Conservation (phyloP, 768 basidiomycete genomes). For the Amanita polypyramis region DNA sequence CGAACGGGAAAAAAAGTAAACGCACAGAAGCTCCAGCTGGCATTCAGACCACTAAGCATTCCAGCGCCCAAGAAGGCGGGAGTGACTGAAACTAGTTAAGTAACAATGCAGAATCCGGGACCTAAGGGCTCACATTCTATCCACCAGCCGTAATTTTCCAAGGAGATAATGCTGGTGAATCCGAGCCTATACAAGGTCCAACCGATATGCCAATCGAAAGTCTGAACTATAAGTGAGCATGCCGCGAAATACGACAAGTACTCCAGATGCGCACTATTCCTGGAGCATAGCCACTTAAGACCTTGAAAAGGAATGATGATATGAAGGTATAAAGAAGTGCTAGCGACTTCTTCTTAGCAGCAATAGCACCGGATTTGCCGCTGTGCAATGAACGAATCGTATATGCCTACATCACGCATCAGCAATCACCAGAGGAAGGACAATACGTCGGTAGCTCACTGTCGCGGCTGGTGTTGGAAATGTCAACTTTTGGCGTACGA, state of each 20-base stretch:
- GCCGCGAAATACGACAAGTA: background rate
- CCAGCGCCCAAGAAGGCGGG: slow-evolving; percentile 53
- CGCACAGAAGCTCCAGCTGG: slow-evolving; percentile 48
- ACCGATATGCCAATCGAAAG: slow-evolving; percentile 56
- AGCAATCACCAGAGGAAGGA: background rate
- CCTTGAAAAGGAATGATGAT: slow-evolving; percentile 39
- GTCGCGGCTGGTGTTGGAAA: slow-evolving; percentile 61
- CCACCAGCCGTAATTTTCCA: slow-evolving; percentile 51
- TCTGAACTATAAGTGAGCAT: slow-evolving; percentile 15
- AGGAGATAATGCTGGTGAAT: slow-evolving; percentile 46
- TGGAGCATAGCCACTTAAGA: slow-evolving; percentile 46
- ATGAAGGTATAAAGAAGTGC: slow-evolving; percentile 37
- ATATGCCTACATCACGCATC: slow-evolving; percentile 30
- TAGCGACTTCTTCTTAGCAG: slow-evolving; percentile 46
- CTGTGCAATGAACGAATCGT: slow-evolving; percentile 54
- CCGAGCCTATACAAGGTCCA: slow-evolving; percentile 50
- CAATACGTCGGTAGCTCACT: slow-evolving; percentile 16
- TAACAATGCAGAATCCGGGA: background rate
- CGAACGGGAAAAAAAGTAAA: slow-evolving; percentile 1
- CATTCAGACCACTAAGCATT: slow-evolving; percentile 46
- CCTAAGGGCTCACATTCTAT: slow-evolving; percentile 32
- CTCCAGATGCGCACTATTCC: slow-evolving; percentile 32
- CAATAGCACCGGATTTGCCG: slow-evolving; percentile 34
- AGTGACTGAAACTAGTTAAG: slow-evolving; percentile 21
- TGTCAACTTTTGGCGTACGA: slow-evolving; percentile 49